Percentiles rank a stretch among this genome's conserved stretches.
phyloP scores from a whole-genome alignment of 768 basidiomycete genomes.

The Epithele typhae region DNA sequence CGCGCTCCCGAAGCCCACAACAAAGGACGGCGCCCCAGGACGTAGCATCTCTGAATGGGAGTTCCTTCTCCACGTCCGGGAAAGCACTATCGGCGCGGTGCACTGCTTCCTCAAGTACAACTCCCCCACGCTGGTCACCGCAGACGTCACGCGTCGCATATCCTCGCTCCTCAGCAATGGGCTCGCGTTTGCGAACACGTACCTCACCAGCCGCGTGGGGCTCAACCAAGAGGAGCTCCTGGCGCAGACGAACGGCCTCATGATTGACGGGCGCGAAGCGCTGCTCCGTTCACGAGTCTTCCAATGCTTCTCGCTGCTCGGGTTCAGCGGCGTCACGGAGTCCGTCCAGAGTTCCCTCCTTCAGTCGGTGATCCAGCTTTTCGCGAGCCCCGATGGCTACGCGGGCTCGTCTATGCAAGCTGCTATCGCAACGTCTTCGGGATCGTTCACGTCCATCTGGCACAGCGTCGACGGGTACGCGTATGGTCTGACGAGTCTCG shows the following conservation, averaged over 20 bases:
- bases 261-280: conserved; percentile 74
- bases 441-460: conserved; percentile 84
- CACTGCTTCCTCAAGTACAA: conserved; percentile 86
- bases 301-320: conserved; percentile 85
- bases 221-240: conserved; percentile 46
- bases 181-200: conserved; percentile 84
- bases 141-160: conserved; percentile 88
- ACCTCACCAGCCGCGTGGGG: conserved; percentile 65
- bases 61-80: conserved; percentile 87
- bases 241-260: conserved; percentile 38
- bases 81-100: conserved; percentile 86
- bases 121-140: conserved; percentile 65
- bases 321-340: conserved; percentile 74
- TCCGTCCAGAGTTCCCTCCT: conserved; percentile 77
- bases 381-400: conserved; percentile 85
- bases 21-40: conserved; percentile 68
- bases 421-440: conserved; percentile 82
- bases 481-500: conserved; percentile 79
- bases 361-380: conserved; percentile 74
- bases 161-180: conserved; percentile 86
- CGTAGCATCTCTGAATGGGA: conserved; percentile 79
- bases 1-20: conserved; percentile 91
- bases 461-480: conserved; percentile 84
- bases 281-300: conserved; percentile 81
- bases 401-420: conserved; percentile 84